phyloP scores from a whole-genome alignment of 192 early-diverging fungal genomes.

The Anaeromyces robustus region DNA sequence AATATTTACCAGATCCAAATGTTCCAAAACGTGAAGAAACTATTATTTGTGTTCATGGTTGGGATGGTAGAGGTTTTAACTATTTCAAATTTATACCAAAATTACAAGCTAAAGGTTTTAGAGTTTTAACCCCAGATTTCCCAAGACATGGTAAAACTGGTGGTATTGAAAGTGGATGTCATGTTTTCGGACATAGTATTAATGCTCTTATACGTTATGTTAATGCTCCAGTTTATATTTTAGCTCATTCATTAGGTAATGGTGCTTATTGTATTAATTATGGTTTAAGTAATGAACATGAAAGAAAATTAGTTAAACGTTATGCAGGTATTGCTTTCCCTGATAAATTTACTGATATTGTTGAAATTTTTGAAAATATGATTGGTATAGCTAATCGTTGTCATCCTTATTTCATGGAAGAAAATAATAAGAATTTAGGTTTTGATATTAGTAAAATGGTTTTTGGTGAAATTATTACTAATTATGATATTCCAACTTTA shows the following conservation, averaged over 20 bases:
- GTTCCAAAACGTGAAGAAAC: background rate
- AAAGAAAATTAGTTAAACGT: background rate
- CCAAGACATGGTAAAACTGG: background rate
- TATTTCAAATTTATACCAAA: background rate
- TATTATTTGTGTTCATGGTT: background rate
- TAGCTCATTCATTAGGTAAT: background rate
- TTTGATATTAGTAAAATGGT: background rate
- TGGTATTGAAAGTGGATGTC: background rate
- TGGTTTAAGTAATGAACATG: background rate
- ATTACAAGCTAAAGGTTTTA: background rate
- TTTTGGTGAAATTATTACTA: background rate
- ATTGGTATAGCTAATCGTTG: background rate
- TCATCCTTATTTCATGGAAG: background rate
- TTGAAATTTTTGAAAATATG: background rate
- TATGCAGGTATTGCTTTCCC: background rate
- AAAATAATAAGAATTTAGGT: background rate
- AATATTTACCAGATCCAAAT: background rate
- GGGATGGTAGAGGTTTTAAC: background rate
- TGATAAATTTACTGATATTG: background rate
- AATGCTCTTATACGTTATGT: background rate
- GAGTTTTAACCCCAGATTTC: background rate
- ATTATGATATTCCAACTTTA: background rate
- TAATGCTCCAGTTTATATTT: background rate
- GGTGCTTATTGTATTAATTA: background rate
- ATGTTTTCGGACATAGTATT: background rate